Evolutionary conservation across 225 moss, liverwort and hornwort species (phyloP).

Genomic region (Sphagnum tenellum): DNA sequence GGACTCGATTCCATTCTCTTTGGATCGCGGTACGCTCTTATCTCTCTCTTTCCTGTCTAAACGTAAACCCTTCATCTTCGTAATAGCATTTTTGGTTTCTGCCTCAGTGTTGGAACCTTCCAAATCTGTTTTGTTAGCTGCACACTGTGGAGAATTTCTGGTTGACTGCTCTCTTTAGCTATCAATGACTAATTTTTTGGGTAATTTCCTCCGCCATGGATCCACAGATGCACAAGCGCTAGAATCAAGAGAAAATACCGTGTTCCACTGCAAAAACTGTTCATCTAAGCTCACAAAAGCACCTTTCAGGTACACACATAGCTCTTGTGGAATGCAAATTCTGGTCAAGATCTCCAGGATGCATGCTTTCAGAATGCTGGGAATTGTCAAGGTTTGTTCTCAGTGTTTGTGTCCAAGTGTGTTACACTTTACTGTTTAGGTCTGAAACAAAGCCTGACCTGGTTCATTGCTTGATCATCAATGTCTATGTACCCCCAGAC

Average conservation of each 20-base stretch:
- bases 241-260: conserved; percentile 25
- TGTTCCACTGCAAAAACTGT: conserved; percentile 68
- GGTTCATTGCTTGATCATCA: neutral
- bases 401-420: neutral
- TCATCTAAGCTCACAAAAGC: conserved; percentile 43
- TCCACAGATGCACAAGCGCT: conserved; percentile 58
- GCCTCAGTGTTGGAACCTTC: too few relatives aligned
- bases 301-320: conserved; percentile 45
- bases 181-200: too few relatives aligned
- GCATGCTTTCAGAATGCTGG: too few relatives aligned
- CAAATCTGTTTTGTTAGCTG: too few relatives aligned
- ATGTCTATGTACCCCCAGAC: neutral
- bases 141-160: too few relatives aligned
- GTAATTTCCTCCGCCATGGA: too few relatives aligned
- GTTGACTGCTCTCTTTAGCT: too few relatives aligned
- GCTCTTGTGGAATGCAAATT: neutral
- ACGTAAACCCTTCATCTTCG: too few relatives aligned
- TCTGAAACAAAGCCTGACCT: neutral
- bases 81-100: too few relatives aligned
- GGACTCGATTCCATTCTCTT: conserved; percentile 12
- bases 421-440: neutral
- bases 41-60: neutral
- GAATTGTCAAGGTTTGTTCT: too few relatives aligned
- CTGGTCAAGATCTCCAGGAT: neutral
- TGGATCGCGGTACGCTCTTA: conserved; percentile 8